Conservation (phyloP, 2,329 filamentous ascomycete genomes). For the Fusarium armeniacum region DNA sequence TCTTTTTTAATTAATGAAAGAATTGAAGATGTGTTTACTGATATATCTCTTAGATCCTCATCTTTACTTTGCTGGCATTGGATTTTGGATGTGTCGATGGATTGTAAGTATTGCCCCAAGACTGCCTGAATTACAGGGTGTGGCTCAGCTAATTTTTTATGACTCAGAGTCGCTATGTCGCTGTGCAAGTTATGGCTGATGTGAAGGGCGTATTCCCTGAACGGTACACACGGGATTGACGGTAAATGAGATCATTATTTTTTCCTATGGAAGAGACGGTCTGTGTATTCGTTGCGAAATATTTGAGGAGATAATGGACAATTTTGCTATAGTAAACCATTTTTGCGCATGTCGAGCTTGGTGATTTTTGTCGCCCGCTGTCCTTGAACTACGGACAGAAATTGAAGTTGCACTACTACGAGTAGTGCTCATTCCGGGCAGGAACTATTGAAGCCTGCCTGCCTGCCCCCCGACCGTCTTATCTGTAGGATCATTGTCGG, state of each 20-base stretch:
- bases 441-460: no score
- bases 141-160: not conserved
- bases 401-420: not conserved
- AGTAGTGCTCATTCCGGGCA: not conserved
- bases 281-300: no score
- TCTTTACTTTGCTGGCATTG: constrained; percentile 4
- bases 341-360: not conserved
- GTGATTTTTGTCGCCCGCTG: not conserved
- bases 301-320: not conserved
- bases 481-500: not conserved
- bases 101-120: not conserved
- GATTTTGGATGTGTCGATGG: constrained; percentile 8
- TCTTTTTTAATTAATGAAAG: no score
- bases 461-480: no score
- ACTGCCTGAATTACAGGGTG: not conserved
- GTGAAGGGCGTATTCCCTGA: not conserved
- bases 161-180: not conserved
- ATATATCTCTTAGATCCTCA: not conserved
- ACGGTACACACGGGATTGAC: not conserved
- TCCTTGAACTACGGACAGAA: not conserved
- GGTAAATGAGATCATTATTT: no score
- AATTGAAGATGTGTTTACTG: not conserved
- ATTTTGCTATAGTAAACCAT: not conserved
- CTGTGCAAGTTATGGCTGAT: constrained; percentile 1
- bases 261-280: no score